phyloP scores from a whole-genome alignment of 139 green algal species.

The Coccomyxa sp. region DNA sequence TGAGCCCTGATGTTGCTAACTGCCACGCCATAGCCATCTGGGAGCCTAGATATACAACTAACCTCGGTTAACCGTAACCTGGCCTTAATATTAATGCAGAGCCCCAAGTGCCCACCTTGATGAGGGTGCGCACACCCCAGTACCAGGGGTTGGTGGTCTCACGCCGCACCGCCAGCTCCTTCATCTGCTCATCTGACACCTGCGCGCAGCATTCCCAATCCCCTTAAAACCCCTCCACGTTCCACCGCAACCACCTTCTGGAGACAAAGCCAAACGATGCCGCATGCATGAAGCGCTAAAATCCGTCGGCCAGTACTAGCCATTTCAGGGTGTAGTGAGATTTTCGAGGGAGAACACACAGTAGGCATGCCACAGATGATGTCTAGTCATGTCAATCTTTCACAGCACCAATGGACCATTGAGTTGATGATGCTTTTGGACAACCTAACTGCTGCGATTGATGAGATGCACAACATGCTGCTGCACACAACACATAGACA shows the following conservation, averaged over 20 bases:
- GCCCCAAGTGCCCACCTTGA: constrained; percentile 14
- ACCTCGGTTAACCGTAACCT: too few relatives aligned
- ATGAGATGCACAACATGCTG: too few relatives aligned
- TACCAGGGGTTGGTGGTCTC: constrained; percentile 72
- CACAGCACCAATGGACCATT: too few relatives aligned
- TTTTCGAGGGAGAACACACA: not conserved
- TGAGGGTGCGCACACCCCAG: constrained; percentile 24
- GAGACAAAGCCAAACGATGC: too few relatives aligned
- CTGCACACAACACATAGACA: not conserved
- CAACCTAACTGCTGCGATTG: too few relatives aligned
- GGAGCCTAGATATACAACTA: too few relatives aligned
- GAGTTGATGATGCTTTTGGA: too few relatives aligned
- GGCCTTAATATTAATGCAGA: too few relatives aligned
- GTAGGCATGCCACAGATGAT: not conserved
- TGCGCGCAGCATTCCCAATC: not conserved
- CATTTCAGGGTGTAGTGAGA: not conserved
- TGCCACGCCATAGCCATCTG: not conserved
- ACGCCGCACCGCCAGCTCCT: constrained; percentile 49
- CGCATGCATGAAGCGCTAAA: too few relatives aligned
- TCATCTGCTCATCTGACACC: constrained; percentile 7
- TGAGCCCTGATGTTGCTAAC: not conserved
- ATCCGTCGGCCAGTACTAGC: too few relatives aligned
- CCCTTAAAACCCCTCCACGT: too few relatives aligned
- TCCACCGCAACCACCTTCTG: too few relatives aligned
- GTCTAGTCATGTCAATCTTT: not conserved